phyloP scores from a whole-genome alignment of 768 basidiomycete genomes.

The Suillus subalutaceus region DNA sequence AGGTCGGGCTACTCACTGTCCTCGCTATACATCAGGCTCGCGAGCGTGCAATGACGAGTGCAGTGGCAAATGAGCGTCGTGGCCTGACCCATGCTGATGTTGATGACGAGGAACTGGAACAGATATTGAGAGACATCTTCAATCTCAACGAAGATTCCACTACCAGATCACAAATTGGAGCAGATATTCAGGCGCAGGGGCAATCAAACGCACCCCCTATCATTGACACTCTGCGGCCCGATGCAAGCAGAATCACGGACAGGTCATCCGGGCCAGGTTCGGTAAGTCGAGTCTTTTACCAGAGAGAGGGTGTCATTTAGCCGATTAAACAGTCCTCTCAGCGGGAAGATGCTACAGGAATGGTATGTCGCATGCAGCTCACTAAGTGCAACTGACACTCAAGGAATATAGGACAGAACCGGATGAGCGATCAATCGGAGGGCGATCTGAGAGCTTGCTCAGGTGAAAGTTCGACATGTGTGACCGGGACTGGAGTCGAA shows the following conservation, averaged over 20 bases:
- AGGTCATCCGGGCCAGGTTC: neutral
- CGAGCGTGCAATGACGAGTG: constrained; percentile 44
- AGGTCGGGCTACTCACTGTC: constrained; percentile 57
- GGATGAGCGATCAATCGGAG: neutral
- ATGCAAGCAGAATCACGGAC: neutral
- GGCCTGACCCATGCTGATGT: constrained; percentile 29
- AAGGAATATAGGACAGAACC: constrained; percentile 1
- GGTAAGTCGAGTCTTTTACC: neutral
- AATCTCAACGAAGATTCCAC: constrained; percentile 15
- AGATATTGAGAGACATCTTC: constrained; percentile 38
- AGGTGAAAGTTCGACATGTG: neutral
- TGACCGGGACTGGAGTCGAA: neutral
- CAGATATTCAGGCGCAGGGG: too few relatives aligned
- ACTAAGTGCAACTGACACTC: neutral
- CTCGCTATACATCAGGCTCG: constrained; percentile 57
- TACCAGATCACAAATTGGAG: neutral
- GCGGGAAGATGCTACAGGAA: neutral
- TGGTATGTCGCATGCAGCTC: neutral
- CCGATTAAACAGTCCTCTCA: neutral
- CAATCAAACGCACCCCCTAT: too few relatives aligned
- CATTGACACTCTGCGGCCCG: too few relatives aligned
- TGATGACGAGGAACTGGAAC: constrained; percentile 29
- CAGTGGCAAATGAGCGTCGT: constrained; percentile 27
- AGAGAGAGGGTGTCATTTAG: neutral
- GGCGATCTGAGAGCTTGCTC: neutral